Evolutionary conservation across 2,329 filamentous ascomycete species (phyloP), one percentile per base, ranked within the genome.

Genomic region (Phaeosphaeriaceae sp.): DNA sequence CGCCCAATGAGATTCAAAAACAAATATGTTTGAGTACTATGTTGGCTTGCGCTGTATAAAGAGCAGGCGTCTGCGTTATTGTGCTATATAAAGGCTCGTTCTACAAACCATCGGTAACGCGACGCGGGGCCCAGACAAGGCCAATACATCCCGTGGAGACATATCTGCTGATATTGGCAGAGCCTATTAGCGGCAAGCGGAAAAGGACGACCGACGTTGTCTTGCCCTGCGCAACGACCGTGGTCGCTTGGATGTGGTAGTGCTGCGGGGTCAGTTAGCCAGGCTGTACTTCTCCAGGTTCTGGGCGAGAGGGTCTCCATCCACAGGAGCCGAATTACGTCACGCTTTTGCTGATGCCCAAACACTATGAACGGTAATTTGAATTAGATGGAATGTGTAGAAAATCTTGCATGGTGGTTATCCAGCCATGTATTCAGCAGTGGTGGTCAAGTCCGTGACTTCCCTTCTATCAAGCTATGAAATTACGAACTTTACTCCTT

Each of bases 401-500:
- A 3, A 6, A 15, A 3, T 35, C 10, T 22, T 19, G 43, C 43
- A 9, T 13, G 17, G 42, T 43, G 8, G 8, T 44, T 19, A n/a
- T n/a, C 21, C 42, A n/a, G 21, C 17, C 42, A 17, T 19, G 21
- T 44, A 11, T 9, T 44, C 28, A 44, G 42, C 17, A 10, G 15
- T 44, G 21, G 42, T 17, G 17, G 42, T 46, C 6, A 35, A n/a
- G 4, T 17, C 15, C 15, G 22, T 3, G 32, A 9, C 15, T 26
- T 24, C 11, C 8, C 21, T 46, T 24, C 17, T 21, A 5, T n/a
- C 9, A 15, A 40, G 15, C 49, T 58, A 66, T 23, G 65, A 65
- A 2, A 70, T 40, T 3, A 74, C 63, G 24, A 63, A 75, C 7
- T 68, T 61, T 1, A 76, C 59, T 0, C 73, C 73, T 19, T 62